Evolutionary conservation across 2,329 filamentous ascomycete species (phyloP), one percentile per base, ranked within the genome.

Genomic region (Tolypocladium pustulatum): DNA sequence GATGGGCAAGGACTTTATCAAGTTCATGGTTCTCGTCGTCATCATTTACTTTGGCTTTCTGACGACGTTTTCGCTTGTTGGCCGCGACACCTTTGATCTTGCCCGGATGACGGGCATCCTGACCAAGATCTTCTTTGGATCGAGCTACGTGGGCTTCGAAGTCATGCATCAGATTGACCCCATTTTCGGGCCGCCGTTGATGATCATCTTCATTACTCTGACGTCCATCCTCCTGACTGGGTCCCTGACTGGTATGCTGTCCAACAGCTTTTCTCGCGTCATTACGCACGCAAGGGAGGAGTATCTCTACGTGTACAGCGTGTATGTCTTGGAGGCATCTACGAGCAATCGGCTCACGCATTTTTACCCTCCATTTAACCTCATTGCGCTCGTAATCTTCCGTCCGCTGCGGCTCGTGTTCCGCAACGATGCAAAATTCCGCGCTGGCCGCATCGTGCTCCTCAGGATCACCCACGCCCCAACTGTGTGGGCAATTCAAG

Each of bases 1-100:
- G 70, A 97, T 97, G 92, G 89, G 89, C 43, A 93, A 92, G 72
- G 91, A 96, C 69, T 96, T 96, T 69, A 73, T 92, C 71, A 92
- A 92, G 67, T 96, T 94, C 69, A 81, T 85, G 73, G 88, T 90
- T 1, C 80, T 93, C 32, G 89, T 95, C 51, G 76, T 90, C 54
- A 88, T 96, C 57, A 76, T 96, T 57, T 96, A 96, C 69, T 75
- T 94, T 54, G 90, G 91, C 54, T 97, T 97, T 72, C 75, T 96
- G 38, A 96, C 92, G 0, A 96, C 91, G 0, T 93, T 93, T 66
- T 87, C 87, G 0, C 79, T 92, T 32, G 78, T 94, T 52, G 89
- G 87, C n/a, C 82, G 89, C 58, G 86, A 89, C 56, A 73, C 75
- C 2, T 91, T 87, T 67, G 81, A 78, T 5, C 79, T 88, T 30